Percentiles rank a stretch among this genome's conserved stretches.
These are phyloP conservation scores for Passiflora organensis DNA, from an alignment of 345 rosid genomes.

Conservation along the genomic window DNA sequence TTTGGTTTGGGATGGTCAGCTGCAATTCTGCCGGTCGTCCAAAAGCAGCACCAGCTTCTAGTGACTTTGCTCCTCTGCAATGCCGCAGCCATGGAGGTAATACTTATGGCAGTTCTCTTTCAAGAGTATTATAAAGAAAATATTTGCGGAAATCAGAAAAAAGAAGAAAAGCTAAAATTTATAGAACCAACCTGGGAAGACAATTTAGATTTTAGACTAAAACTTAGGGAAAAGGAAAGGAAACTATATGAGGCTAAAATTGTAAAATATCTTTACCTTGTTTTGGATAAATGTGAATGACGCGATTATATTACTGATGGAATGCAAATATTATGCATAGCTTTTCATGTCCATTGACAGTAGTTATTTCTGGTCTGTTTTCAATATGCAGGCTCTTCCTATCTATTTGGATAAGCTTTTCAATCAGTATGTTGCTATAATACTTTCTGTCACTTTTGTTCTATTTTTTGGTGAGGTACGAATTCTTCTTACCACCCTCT, in stretches of 20 bases:
- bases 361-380: no score
- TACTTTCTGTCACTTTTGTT: slow-evolving; percentile 90
- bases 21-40: slow-evolving; percentile 76
- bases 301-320: no score
- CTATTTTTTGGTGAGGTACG: slow-evolving; percentile 86
- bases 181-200: no score
- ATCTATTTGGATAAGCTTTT: slow-evolving; percentile 86
- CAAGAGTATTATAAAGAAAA: no score
- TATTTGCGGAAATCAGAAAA: no score
- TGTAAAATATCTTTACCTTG: no score
- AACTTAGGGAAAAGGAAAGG: no score
- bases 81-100: slow-evolving; percentile 93
- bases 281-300: background rate
- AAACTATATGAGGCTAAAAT: no score
- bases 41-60: slow-evolving; percentile 92
- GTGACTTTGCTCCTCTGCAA: slow-evolving; percentile 88
- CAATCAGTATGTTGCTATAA: slow-evolving; percentile 80
- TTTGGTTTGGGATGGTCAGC: slow-evolving; percentile 36
- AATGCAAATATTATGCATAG: background rate
- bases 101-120: background rate
- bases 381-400: slow-evolving; percentile 74
- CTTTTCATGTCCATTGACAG: background rate
- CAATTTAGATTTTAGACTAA: no score
- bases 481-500: slow-evolving; percentile 2
- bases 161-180: background rate